These are phyloP conservation scores for Turritis glabra DNA, from an alignment of 345 rosid genomes.

Conservation along the genomic window DNA sequence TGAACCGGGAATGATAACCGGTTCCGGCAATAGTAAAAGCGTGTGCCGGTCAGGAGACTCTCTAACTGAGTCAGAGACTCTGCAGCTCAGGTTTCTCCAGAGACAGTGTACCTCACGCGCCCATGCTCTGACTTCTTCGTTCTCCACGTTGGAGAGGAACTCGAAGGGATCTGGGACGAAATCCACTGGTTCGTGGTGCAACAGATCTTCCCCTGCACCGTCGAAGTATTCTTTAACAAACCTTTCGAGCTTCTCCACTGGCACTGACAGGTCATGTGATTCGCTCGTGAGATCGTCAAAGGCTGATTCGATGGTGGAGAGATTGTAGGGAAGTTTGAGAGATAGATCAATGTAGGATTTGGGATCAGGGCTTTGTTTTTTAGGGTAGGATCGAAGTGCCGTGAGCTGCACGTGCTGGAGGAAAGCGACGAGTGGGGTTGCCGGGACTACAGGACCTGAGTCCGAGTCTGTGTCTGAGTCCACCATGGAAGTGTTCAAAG, in stretches of 20 bases:
- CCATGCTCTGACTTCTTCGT: slow-evolving; percentile 65
- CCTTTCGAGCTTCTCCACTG: slow-evolving; percentile 38
- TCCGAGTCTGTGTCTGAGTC: slow-evolving; percentile 1
- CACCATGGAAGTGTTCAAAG: slow-evolving; percentile 22
- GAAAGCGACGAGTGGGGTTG: slow-evolving; percentile 54
- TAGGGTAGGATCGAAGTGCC: slow-evolving; percentile 52
- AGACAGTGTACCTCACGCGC: slow-evolving; percentile 76
- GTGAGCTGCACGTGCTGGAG: slow-evolving; percentile 68
- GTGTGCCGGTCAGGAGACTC: slow-evolving; percentile 66
- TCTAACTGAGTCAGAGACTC: slow-evolving; percentile 52
- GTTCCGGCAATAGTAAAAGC: slow-evolving; percentile 71
- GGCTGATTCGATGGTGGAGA: slow-evolving; percentile 47
- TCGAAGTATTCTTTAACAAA: slow-evolving; percentile 43
- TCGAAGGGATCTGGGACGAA: slow-evolving; percentile 57
- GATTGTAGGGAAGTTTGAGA: slow-evolving; percentile 45
- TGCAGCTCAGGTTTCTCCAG: slow-evolving; percentile 74
- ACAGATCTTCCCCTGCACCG: slow-evolving; percentile 60
- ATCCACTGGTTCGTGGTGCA: slow-evolving; percentile 56
- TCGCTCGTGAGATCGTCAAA: slow-evolving; percentile 52
- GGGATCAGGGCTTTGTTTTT: slow-evolving; percentile 49
- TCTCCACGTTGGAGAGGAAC: slow-evolving; percentile 77
- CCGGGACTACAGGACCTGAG: slow-evolving; percentile 37
- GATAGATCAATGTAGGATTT: slow-evolving; percentile 72
- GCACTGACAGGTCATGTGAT: slow-evolving; percentile 38
- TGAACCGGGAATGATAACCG: slow-evolving; percentile 75